Conservation (phyloP, 2,329 filamentous ascomycete species). For the Celoporthe dispersa region DNA sequence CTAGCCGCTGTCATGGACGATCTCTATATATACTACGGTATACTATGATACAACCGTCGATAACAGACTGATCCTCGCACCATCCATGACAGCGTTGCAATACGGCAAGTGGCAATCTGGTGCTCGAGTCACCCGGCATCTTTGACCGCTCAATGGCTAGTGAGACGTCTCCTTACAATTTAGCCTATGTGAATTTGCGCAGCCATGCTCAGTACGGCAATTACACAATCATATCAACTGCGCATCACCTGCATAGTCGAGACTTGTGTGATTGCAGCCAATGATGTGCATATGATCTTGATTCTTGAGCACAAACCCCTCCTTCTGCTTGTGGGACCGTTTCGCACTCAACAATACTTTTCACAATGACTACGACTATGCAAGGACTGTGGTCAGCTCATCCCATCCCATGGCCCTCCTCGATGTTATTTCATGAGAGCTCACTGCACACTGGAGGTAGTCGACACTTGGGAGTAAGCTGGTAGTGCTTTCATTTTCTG, state of each 20-base stretch:
- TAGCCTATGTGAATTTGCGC: neutral
- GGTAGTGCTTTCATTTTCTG: too few species aligned
- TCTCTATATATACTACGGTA: neutral
- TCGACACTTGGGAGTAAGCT: too few species aligned
- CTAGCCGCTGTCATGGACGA: neutral
- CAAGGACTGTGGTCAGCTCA: too few species aligned
- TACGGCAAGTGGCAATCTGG: neutral
- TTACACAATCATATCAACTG: neutral
- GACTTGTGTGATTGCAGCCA: neutral
- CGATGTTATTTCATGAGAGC: neutral
- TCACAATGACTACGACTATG: too few species aligned
- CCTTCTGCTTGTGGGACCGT: neutral
- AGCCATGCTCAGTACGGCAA: neutral
- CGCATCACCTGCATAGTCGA: neutral
- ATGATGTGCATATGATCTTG: neutral
- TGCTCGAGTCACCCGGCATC: slow-evolving; percentile 1
- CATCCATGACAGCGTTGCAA: neutral
- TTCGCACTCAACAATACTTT: neutral
- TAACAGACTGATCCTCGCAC: neutral
- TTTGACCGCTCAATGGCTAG: neutral
- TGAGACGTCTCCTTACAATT: neutral
- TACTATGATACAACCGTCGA: neutral
- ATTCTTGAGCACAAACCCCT: neutral
- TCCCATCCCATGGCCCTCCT: too few species aligned
- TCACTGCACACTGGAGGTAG: neutral